phyloP scores from a whole-genome alignment of 208 protist genomes.

The Leishmania tarentolae region DNA sequence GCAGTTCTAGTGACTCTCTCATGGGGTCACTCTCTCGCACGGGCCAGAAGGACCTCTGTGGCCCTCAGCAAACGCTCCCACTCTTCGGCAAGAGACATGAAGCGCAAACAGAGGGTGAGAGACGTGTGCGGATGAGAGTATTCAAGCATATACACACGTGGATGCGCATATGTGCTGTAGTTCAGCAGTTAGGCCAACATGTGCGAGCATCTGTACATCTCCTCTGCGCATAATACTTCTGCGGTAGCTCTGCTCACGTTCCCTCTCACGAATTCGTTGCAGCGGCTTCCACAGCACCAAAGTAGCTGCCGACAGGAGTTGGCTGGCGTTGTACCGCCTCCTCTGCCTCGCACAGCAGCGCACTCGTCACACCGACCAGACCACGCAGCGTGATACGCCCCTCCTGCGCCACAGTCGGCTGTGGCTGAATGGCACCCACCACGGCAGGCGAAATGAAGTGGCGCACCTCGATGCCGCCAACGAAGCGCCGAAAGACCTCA shows the following conservation, averaged over 20 bases:
- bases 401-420: constrained; percentile 62
- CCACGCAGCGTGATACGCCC: constrained; percentile 50
- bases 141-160: background rate
- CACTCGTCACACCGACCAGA: constrained; percentile 64
- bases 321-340: constrained; percentile 30
- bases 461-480: constrained; percentile 74
- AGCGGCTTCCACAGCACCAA: constrained; percentile 21
- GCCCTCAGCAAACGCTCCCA: background rate
- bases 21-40: background rate
- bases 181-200: background rate
- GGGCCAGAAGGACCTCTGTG: background rate
- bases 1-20: background rate
- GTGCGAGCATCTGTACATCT: background rate
- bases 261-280: background rate
- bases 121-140: background rate
- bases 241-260: background rate
- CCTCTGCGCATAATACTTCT: background rate
- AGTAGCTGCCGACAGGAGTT: constrained; percentile 58
- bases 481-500: constrained; percentile 59
- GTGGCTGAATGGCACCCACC: constrained; percentile 54
- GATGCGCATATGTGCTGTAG: background rate
- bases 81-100: background rate
- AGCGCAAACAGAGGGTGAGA: background rate
- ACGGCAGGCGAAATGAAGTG: constrained; percentile 41
- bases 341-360: constrained; percentile 39